phyloP scores from a whole-genome alignment of 2,329 filamentous ascomycete genomes.

The Scolecobasidium constrictum region DNA sequence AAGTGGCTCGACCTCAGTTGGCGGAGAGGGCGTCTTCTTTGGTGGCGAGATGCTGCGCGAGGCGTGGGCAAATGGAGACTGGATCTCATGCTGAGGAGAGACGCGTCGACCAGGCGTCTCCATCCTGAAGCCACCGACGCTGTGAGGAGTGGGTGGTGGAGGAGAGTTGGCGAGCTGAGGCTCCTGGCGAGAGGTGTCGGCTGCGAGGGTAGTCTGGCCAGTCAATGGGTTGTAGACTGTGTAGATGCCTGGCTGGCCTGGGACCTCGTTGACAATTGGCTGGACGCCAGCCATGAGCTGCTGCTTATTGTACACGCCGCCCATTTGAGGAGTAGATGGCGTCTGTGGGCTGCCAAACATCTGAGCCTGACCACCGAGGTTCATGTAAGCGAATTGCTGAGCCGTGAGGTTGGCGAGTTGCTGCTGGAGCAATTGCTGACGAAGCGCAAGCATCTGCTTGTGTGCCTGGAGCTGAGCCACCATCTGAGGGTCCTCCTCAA shows the following conservation, averaged over 20 bases:
- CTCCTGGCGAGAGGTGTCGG: slow-evolving; percentile 50
- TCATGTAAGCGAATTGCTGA: slow-evolving; percentile 70
- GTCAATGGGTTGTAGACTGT: slow-evolving; percentile 77
- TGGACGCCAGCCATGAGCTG: slow-evolving; percentile 57
- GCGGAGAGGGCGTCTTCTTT: slow-evolving; percentile 55
- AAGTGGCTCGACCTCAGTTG: slow-evolving; percentile 59
- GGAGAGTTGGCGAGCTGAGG: slow-evolving; percentile 35
- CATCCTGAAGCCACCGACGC: slow-evolving; percentile 24
- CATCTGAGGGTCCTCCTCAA: slow-evolving; percentile 69
- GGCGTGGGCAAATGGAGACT: slow-evolving; percentile 31
- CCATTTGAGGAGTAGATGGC: slow-evolving; percentile 35
- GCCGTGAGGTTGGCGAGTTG: slow-evolving; percentile 71
- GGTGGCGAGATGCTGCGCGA: slow-evolving; percentile 55
- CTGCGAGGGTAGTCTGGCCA: slow-evolving; percentile 70
- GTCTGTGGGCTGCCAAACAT: slow-evolving; percentile 36
- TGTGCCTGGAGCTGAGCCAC: slow-evolving; percentile 86
- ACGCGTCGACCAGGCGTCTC: slow-evolving; percentile 54
- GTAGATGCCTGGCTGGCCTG: slow-evolving; percentile 64
- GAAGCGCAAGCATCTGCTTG: slow-evolving; percentile 84
- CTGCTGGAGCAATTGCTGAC: slow-evolving; percentile 82
- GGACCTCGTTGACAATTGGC: slow-evolving; percentile 51
- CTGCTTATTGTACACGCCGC: slow-evolving; percentile 51
- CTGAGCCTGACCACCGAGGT: slow-evolving; percentile 39
- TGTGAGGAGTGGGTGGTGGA: slow-evolving; percentile 32
- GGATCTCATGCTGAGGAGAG: slow-evolving; percentile 54